Evolutionary conservation across 345 rosid genomes (phyloP).

Genomic region (Corchorus capsularis): DNA sequence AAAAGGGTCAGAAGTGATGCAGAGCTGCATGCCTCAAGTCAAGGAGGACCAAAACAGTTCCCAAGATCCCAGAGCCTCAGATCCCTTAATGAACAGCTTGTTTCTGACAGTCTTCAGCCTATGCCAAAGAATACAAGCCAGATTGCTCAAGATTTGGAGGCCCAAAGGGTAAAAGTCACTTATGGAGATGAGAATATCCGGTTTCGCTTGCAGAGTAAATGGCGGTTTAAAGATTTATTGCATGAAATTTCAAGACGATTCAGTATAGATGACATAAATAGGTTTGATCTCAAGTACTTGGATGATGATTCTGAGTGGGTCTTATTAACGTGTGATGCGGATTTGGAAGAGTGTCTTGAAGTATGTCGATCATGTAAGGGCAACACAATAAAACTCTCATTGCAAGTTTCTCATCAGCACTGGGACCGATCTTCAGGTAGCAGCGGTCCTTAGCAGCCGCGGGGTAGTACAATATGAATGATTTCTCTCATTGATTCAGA

Average conservation of each 20-base stretch:
- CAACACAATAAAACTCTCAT: slow-evolving; percentile 62
- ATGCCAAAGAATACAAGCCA: slow-evolving; percentile 26
- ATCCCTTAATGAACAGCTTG: slow-evolving; percentile 35
- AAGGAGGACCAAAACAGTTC: slow-evolving; percentile 37
- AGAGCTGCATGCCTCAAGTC: slow-evolving; percentile 50
- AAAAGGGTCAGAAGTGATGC: slow-evolving; percentile 49
- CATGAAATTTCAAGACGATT: slow-evolving; percentile 73
- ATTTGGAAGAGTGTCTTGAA: slow-evolving; percentile 81
- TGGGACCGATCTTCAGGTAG: slow-evolving; percentile 43
- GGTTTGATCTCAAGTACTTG: slow-evolving; percentile 77
- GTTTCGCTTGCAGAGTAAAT: slow-evolving; percentile 54
- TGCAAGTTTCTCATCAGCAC: slow-evolving; percentile 54
- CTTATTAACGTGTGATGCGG: slow-evolving; percentile 82
- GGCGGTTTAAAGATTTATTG: slow-evolving; percentile 52
- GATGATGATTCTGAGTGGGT: slow-evolving; percentile 98
- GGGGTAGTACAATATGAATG: neutral
- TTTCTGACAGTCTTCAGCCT: slow-evolving; percentile 32
- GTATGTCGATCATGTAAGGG: slow-evolving; percentile 51
- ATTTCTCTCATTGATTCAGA: neutral
- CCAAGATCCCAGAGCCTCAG: slow-evolving; percentile 51
- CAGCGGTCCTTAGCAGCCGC: slow-evolving; percentile 9
- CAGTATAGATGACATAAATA: slow-evolving; percentile 52
- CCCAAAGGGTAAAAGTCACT: slow-evolving; percentile 62
- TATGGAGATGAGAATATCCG: slow-evolving; percentile 70
- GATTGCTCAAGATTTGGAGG: slow-evolving; percentile 46